Evolutionary conservation across 2,329 filamentous ascomycete genomes (phyloP).

Genomic region (Zarea fungicola): DNA sequence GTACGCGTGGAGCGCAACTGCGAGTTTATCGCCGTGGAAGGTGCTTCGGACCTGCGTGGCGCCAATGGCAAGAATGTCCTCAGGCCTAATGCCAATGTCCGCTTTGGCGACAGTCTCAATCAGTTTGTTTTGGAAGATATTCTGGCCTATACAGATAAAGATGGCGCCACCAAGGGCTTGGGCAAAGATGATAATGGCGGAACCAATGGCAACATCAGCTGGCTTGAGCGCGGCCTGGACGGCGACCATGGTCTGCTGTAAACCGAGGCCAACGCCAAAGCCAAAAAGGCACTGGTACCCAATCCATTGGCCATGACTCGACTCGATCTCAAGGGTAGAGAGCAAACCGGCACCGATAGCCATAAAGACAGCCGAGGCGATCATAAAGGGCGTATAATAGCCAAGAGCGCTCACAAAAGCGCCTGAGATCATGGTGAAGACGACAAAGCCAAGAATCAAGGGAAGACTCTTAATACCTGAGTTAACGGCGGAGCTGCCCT

Average conservation of each 20-base stretch:
- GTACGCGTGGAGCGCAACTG: constrained; percentile 36
- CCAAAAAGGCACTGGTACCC: constrained; percentile 35
- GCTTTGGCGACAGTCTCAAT: constrained; percentile 30
- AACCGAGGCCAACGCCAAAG: constrained; percentile 34
- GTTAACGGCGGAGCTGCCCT: constrained; percentile 20
- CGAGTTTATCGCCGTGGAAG: constrained; percentile 25
- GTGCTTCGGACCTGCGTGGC: constrained; percentile 30
- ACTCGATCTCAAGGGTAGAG: constrained; percentile 25
- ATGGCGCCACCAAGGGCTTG: constrained; percentile 40
- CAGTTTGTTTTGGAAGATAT: constrained; percentile 45
- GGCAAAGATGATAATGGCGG: constrained; percentile 40
- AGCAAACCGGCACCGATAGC: constrained; percentile 31
- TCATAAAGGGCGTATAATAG: constrained; percentile 25
- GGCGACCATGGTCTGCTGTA: constrained; percentile 41
- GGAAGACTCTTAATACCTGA: constrained; percentile 16
- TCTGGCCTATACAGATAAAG: constrained; percentile 47
- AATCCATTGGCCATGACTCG: constrained; percentile 12
- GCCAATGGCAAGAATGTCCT: constrained; percentile 28
- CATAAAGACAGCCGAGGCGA: constrained; percentile 23
- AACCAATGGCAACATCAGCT: constrained; percentile 41
- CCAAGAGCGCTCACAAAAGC: constrained; percentile 1
- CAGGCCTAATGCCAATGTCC: constrained; percentile 27
- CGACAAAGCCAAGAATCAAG: constrained; percentile 18
- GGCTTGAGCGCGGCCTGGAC: constrained; percentile 39
- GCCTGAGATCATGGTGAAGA: constrained; percentile 3